Evolutionary conservation across 1,284 basidiomycete species (phyloP).

Genomic region (Peniophora sp.): DNA sequence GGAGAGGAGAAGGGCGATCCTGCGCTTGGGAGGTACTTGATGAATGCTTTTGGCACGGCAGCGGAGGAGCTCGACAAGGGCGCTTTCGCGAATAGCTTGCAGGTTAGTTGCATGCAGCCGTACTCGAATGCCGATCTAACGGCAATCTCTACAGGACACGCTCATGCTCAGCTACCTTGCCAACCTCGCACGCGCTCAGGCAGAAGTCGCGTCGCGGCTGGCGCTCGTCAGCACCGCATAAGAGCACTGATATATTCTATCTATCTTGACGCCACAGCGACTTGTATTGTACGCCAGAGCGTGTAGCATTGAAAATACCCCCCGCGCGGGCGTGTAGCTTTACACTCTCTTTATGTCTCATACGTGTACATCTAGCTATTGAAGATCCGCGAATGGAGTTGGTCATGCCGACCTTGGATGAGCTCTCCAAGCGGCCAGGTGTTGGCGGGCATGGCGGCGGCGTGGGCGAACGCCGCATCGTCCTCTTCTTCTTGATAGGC

Average conservation of each 20-base stretch:
- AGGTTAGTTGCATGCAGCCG: constrained; percentile 34
- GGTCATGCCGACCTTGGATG: constrained; percentile 81
- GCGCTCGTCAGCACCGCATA: constrained; percentile 50
- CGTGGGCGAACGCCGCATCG: constrained; percentile 15
- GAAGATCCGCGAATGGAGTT: constrained; percentile 94
- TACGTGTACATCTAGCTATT: constrained; percentile 51
- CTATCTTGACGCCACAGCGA: background rate
- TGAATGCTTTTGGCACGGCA: constrained; percentile 78
- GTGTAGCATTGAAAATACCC: background rate
- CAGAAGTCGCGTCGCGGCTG: constrained; percentile 87
- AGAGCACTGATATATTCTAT: background rate
- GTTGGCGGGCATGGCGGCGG: constrained; percentile 49
- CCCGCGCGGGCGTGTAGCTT: background rate
- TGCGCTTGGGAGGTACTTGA: constrained; percentile 85
- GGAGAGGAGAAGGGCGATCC: constrained; percentile 81
- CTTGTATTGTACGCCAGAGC: too few species aligned
- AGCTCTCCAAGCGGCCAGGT: constrained; percentile 98
- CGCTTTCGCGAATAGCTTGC: constrained; percentile 69
- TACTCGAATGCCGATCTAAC: background rate
- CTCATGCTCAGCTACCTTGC: constrained; percentile 94
- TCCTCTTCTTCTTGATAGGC: constrained; percentile 19
- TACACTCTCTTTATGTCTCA: background rate
- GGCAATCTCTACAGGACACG: constrained; percentile 55
- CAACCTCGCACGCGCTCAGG: constrained; percentile 90
- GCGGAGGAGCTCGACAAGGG: constrained; percentile 63